These are phyloP conservation scores for Blepharisma stoltei DNA, from an alignment of 73 alveolate species.

Conservation along the genomic window DNA sequence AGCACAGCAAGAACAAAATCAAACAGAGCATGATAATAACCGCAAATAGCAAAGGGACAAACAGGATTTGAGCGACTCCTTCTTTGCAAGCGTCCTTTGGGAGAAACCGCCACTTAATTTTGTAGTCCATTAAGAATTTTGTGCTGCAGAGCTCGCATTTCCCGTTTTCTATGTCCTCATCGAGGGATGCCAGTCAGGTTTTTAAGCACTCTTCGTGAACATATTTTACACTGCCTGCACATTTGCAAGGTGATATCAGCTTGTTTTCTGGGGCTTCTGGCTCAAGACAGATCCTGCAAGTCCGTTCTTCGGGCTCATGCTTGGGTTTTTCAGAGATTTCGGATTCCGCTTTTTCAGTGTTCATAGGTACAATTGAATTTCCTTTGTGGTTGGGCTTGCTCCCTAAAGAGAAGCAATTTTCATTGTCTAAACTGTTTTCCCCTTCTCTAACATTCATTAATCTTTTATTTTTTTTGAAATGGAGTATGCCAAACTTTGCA, in stretches of 20 bases:
- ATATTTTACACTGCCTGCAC: constrained; percentile 83
- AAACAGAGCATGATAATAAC: constrained; percentile 11
- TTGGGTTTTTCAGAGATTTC: too few species aligned
- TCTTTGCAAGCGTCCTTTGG: not conserved
- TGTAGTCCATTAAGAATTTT: constrained; percentile 32
- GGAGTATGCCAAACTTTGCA: too few species aligned
- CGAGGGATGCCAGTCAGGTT: constrained; percentile 70
- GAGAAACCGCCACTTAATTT: not conserved
- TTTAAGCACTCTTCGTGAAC: constrained; percentile 75
- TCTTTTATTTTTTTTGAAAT: too few species aligned
- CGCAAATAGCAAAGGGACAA: not conserved
- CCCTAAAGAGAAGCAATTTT: too few species aligned
- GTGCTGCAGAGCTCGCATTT: constrained; percentile 83
- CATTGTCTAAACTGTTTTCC: too few species aligned
- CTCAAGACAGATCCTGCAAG: constrained; percentile 84
- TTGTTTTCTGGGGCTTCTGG: constrained; percentile 47
- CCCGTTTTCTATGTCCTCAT: constrained; percentile 49
- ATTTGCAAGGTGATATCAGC: constrained; percentile 76
- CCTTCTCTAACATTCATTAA: too few species aligned
- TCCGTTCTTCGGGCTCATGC: not conserved
- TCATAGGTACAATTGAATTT: too few species aligned
- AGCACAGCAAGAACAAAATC: not conserved
- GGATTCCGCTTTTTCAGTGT: too few species aligned
- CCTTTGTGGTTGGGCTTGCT: too few species aligned
- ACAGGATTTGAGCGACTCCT: not conserved